Evolutionary conservation across 345 rosid genomes (phyloP).

Genomic region (Aquilaria malaccensis): DNA sequence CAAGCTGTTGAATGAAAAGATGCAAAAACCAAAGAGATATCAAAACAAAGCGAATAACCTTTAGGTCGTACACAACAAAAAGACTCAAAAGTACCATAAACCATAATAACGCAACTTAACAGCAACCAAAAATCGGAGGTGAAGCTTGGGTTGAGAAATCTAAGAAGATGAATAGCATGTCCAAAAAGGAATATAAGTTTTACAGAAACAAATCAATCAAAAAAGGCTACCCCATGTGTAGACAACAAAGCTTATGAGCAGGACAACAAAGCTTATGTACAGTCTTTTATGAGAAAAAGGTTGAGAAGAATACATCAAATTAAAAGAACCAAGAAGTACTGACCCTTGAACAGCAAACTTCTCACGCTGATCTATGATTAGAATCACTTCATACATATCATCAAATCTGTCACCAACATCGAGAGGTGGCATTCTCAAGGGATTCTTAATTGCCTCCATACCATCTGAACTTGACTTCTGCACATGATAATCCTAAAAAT

Average conservation of each 20-base stretch:
- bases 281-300: background rate
- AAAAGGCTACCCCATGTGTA: background rate
- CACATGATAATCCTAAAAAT: conserved; percentile 20
- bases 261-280: too few species aligned
- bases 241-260: background rate
- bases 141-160: too few species aligned
- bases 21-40: too few species aligned
- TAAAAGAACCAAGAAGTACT: conserved; percentile 20
- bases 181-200: too few species aligned
- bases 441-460: conserved; percentile 22
- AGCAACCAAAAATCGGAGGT: too few species aligned
- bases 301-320: conserved; percentile 2
- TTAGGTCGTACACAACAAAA: too few species aligned
- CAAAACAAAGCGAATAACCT: too few species aligned
- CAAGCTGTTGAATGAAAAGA: too few species aligned
- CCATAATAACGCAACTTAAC: too few species aligned
- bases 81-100: too few species aligned
- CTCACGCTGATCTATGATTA: conserved; percentile 82
- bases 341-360: conserved; percentile 68
- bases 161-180: too few species aligned
- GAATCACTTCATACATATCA: conserved; percentile 63
- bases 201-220: too few species aligned
- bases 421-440: conserved; percentile 60
- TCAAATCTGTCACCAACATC: conserved; percentile 67
- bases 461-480: conserved; percentile 28